A percentile compares a stretch with the other conserved stretches of the same genome.
These are phyloP conservation scores for Lepidium didymum DNA, from an alignment of 345 rosid species.

Conservation along the genomic window DNA sequence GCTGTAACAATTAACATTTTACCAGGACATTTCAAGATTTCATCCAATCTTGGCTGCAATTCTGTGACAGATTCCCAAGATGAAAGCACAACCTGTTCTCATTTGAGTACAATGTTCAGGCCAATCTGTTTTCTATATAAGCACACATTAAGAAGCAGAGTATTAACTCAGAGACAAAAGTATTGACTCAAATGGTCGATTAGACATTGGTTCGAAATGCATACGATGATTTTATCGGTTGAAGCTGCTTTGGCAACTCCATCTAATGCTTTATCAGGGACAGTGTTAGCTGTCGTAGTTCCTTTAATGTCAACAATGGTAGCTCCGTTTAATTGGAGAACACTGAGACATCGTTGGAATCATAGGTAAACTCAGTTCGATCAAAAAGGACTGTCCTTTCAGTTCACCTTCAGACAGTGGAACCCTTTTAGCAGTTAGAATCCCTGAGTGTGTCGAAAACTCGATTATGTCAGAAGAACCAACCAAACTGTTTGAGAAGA, in stretches of 20 bases:
- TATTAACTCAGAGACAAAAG: too few relatives aligned
- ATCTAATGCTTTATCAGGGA: background rate
- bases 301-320: slow-evolving; percentile 40
- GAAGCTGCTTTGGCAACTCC: slow-evolving; percentile 2
- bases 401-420: background rate
- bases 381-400: slow-evolving; percentile 17
- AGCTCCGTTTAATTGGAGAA: slow-evolving; percentile 43
- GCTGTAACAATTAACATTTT: slow-evolving; percentile 49
- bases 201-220: background rate
- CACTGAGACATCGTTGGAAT: slow-evolving; percentile 25
- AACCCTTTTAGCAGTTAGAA: slow-evolving; percentile 52
- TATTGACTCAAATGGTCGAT: too few relatives aligned
- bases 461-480: slow-evolving; percentile 49
- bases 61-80: slow-evolving; percentile 51
- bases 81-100: slow-evolving; percentile 49
- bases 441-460: slow-evolving; percentile 56
- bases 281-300: slow-evolving; percentile 32
- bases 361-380: slow-evolving; percentile 52
- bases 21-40: slow-evolving; percentile 47
- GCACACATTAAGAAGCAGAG: too few relatives aligned
- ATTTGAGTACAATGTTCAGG: too few relatives aligned
- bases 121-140: too few relatives aligned
- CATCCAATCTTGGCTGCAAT: slow-evolving; percentile 42
- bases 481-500: slow-evolving; percentile 48
- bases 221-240: slow-evolving; percentile 9